phyloP scores from a whole-genome alignment of 805 yeast species.

The Phaffomyces antillensis region DNA sequence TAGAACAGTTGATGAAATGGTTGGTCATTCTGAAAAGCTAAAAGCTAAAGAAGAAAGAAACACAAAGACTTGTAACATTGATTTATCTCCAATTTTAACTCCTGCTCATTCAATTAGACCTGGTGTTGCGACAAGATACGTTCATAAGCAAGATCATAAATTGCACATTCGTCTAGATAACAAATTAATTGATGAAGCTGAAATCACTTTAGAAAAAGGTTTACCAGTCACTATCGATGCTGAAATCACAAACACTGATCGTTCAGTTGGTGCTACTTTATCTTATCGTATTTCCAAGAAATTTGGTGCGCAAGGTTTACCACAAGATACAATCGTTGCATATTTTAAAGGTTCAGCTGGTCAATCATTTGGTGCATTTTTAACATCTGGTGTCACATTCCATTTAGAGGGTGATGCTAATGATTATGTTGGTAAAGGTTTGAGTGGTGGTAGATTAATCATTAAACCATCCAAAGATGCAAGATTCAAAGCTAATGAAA shows the following conservation, averaged over 20 bases:
- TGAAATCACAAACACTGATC: constrained; percentile 90
- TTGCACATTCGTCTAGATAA: constrained; percentile 91
- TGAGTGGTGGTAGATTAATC: constrained; percentile 89
- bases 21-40: constrained; percentile 91
- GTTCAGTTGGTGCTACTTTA: constrained; percentile 91
- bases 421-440: constrained; percentile 96
- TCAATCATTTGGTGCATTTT: constrained; percentile 96
- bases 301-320: constrained; percentile 89
- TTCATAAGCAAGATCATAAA: constrained; percentile 89
- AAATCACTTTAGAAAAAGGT: constrained; percentile 92
- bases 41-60: constrained; percentile 80
- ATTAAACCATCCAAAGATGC: constrained; percentile 88
- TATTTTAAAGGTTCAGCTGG: constrained; percentile 92
- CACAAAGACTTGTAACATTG: constrained; percentile 86
- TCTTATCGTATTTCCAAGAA: constrained; percentile 90
- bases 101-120: constrained; percentile 97
- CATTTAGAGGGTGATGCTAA: constrained; percentile 96
- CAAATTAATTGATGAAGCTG: constrained; percentile 94
- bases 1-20: constrained; percentile 96
- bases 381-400: constrained; percentile 92
- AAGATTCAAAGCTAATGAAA: constrained; percentile 87
- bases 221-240: constrained; percentile 92
- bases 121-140: constrained; percentile 90
- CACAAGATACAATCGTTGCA: constrained; percentile 94
- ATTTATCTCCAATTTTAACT: constrained; percentile 86